Conservation (phyloP, 805 yeast species). For the Allodekkera sacchari region DNA sequence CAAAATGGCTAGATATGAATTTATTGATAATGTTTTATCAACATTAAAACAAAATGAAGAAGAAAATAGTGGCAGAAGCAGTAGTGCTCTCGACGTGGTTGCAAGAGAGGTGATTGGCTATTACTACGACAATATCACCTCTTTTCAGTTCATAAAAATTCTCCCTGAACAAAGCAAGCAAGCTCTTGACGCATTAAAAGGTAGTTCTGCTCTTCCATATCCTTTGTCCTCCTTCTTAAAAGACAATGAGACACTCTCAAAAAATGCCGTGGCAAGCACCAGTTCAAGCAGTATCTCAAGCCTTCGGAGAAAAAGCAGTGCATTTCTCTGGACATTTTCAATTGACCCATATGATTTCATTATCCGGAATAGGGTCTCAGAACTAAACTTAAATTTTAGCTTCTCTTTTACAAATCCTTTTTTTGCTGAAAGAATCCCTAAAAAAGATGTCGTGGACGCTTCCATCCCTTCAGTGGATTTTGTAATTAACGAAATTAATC, state of each 20-base stretch:
- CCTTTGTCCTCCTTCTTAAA: constrained; percentile 17
- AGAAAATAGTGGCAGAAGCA: not conserved
- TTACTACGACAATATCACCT: constrained; percentile 59
- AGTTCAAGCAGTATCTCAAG: constrained; percentile 3
- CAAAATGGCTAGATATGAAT: constrained; percentile 61
- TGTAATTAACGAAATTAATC: constrained; percentile 8
- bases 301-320: constrained; percentile 20
- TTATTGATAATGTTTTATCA: constrained; percentile 31
- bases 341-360: constrained; percentile 32
- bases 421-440: too few species aligned
- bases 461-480: constrained; percentile 5
- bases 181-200: constrained; percentile 13
- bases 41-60: constrained; percentile 17
- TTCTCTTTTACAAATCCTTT: constrained; percentile 17
- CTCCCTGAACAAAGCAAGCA: constrained; percentile 17
- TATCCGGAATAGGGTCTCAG: constrained; percentile 15
- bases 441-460: too few species aligned
- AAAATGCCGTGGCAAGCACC: constrained; percentile 3
- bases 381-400: constrained; percentile 14
- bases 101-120: constrained; percentile 42
- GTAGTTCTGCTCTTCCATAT: constrained; percentile 17
- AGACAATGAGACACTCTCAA: constrained; percentile 5
- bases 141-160: constrained; percentile 44
- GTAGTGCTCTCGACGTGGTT: constrained; percentile 21
- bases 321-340: constrained; percentile 21